These are phyloP conservation scores for Plenodomus lindquistii DNA, from an alignment of 2,329 filamentous ascomycete genomes.

Conservation along the genomic window DNA sequence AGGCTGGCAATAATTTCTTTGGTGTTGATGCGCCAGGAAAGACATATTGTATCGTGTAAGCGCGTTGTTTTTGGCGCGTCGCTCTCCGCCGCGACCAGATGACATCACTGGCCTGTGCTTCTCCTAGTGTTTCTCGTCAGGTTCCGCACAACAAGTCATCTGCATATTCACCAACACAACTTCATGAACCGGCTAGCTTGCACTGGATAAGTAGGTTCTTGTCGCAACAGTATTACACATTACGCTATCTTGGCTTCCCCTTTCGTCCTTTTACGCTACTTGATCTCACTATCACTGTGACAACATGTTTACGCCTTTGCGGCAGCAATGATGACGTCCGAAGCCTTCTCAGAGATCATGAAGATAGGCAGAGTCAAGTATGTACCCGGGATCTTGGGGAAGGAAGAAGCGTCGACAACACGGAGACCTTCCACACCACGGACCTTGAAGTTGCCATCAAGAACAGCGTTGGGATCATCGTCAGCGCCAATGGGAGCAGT, in stretches of 20 bases:
- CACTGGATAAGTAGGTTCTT: neutral
- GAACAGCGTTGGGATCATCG: constrained; percentile 55
- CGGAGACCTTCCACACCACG: constrained; percentile 57
- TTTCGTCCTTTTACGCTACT: neutral
- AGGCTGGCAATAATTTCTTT: too few species aligned
- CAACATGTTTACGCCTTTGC: neutral
- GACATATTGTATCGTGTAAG: too few species aligned
- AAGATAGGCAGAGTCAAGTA: constrained; percentile 58
- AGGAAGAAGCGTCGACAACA: constrained; percentile 47
- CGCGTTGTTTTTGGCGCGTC: too few species aligned
- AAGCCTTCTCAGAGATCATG: constrained; percentile 65
- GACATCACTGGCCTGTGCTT: too few species aligned
- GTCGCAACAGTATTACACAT: neutral
- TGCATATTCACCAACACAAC: neutral
- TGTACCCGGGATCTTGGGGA: constrained; percentile 52
- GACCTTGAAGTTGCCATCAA: constrained; percentile 59
- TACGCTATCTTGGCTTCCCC: neutral
- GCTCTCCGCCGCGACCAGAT: too few species aligned
- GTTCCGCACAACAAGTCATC: too few species aligned
- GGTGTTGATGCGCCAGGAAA: too few species aligned
- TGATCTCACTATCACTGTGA: neutral
- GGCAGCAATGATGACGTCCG: constrained; percentile 57
- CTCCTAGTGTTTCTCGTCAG: too few species aligned
- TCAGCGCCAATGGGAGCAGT: constrained; percentile 61
- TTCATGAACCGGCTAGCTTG: neutral